These are phyloP conservation scores for Delphinella strobiligena DNA, from an alignment of 2,329 filamentous ascomycete species.

Conservation along the genomic window DNA sequence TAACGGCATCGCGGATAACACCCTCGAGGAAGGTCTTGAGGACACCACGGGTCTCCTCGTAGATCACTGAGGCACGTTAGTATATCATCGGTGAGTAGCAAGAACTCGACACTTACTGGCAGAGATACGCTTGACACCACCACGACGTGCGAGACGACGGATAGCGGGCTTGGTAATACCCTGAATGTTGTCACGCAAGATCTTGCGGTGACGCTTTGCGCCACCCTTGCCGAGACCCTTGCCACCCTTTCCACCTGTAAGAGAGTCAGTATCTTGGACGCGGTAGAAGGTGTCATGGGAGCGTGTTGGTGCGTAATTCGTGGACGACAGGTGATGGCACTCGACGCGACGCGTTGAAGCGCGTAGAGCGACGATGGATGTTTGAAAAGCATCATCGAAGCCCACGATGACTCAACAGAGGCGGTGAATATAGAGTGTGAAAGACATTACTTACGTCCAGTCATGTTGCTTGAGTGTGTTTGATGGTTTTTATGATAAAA, in stretches of 20 bases:
- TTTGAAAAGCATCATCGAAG: constrained; percentile 3
- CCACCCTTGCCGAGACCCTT: constrained; percentile 97
- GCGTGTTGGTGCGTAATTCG: constrained; percentile 5
- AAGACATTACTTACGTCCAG: constrained; percentile 34
- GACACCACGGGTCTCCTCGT: constrained; percentile 72
- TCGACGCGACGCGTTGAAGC: constrained; percentile 3
- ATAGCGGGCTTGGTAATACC: constrained; percentile 98
- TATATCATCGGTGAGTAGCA: not conserved
- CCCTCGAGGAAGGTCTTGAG: constrained; percentile 75
- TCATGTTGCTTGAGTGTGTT: constrained; percentile 31
- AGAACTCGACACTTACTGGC: constrained; percentile 49
- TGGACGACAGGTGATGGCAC: too few relatives aligned
- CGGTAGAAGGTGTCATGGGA: constrained; percentile 2
- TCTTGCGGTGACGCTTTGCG: constrained; percentile 98
- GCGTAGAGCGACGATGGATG: constrained; percentile 1
- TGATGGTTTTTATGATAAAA: constrained; percentile 12
- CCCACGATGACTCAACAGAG: not conserved
- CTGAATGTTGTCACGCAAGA: constrained; percentile 99
- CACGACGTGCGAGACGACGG: constrained; percentile 95
- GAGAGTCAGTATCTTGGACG: too few relatives aligned
- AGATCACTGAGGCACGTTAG: constrained; percentile 48
- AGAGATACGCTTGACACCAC: constrained; percentile 99
- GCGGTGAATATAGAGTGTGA: constrained; percentile 1
- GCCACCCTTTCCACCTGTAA: constrained; percentile 85
- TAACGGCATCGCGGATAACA: constrained; percentile 68